phyloP scores from a whole-genome alignment of 352 stramenopile species.

The Globisporangium paroecandrum region DNA sequence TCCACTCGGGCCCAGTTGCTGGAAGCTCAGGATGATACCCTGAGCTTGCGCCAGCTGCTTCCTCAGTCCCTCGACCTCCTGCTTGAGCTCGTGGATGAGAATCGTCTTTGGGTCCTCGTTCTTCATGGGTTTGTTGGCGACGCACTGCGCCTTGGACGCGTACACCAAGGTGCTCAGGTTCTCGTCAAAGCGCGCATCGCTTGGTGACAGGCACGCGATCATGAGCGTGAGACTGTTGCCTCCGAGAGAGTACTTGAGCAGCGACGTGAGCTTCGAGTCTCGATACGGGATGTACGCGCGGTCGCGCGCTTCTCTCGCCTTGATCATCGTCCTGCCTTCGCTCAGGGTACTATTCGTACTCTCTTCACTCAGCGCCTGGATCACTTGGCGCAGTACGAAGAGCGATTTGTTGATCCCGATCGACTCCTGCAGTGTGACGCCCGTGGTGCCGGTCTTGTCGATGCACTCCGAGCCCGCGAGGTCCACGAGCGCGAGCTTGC shows the following conservation, averaged over 20 bases:
- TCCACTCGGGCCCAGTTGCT: not conserved
- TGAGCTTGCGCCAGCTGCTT: slow-evolving; percentile 35
- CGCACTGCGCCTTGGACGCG: slow-evolving; percentile 48
- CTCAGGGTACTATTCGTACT: not conserved
- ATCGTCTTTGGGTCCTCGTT: slow-evolving; percentile 47
- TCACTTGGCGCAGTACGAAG: slow-evolving; percentile 55
- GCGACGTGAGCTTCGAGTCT: slow-evolving; percentile 61
- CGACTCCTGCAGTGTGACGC: slow-evolving; percentile 47
- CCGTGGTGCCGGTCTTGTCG: slow-evolving; percentile 52
- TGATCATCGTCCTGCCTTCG: not conserved
- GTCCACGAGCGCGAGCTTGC: slow-evolving; percentile 58
- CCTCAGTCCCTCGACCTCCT: slow-evolving; percentile 28
- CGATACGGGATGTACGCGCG: slow-evolving; percentile 50
- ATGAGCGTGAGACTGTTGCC: slow-evolving; percentile 68
- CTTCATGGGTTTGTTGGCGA: slow-evolving; percentile 50
- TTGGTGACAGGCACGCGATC: slow-evolving; percentile 61
- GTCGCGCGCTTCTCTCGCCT: not conserved
- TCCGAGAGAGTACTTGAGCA: slow-evolving; percentile 59
- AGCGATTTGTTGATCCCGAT: slow-evolving; percentile 71
- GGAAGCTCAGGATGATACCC: slow-evolving; percentile 40
- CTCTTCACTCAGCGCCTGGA: slow-evolving; percentile 49
- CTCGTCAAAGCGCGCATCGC: slow-evolving; percentile 46
- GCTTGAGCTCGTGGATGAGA: slow-evolving; percentile 44
- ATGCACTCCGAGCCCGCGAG: slow-evolving; percentile 62
- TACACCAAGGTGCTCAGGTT: slow-evolving; percentile 70